These are phyloP conservation scores for Fraxinus excelsior DNA, from an alignment of 257 asterid genomes.

Conservation along the genomic window DNA sequence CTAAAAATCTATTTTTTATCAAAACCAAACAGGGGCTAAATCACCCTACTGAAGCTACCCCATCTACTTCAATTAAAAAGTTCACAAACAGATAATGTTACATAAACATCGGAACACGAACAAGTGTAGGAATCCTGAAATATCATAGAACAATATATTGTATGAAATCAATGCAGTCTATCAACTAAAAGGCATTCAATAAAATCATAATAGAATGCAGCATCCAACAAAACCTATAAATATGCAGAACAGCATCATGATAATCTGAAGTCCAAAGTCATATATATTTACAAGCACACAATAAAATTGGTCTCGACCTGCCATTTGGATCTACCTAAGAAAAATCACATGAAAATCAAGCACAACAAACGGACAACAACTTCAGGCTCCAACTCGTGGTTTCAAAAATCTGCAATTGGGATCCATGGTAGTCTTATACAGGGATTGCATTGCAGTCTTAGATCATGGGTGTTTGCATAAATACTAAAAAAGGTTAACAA, in stretches of 20 bases:
- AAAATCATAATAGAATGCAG: neutral
- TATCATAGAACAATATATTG: no score
- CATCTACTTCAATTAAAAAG: neutral
- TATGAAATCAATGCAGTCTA: neutral
- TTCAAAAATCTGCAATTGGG: neutral
- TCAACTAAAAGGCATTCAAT: neutral
- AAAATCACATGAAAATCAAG: neutral
- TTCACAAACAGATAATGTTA: neutral
- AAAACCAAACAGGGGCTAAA: no score
- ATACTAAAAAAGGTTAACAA: neutral
- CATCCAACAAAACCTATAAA: no score
- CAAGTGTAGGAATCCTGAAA: no score
- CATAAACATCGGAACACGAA: no score
- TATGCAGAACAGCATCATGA: neutral
- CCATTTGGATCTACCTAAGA: neutral
- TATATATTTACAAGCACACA: no score
- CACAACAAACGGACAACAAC: neutral
- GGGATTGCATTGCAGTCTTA: neutral
- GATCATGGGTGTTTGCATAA: neutral
- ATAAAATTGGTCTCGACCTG: neutral
- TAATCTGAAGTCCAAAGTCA: neutral
- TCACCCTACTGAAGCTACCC: no score
- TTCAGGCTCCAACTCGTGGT: neutral
- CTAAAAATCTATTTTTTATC: no score
- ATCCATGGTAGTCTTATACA: neutral